Conservation (phyloP, 768 basidiomycete species). For the Collybia sordida region DNA sequence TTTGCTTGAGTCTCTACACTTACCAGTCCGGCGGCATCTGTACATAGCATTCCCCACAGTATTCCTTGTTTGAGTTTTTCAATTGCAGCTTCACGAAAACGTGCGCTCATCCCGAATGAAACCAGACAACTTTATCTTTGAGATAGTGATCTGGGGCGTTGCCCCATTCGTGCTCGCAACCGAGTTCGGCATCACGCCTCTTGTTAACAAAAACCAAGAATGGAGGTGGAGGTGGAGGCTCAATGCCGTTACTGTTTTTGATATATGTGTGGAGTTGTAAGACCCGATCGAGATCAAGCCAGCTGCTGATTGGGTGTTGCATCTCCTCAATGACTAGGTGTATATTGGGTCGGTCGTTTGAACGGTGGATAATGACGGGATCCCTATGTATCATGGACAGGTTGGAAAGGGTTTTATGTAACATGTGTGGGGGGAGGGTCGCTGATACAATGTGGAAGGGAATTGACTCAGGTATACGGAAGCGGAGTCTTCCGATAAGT, state of each 20-base stretch:
- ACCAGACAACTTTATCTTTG: slow-evolving; percentile 10
- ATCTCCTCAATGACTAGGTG: too few relatives aligned
- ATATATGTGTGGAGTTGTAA: too few relatives aligned
- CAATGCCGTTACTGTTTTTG: too few relatives aligned
- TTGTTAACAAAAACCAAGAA: slow-evolving; percentile 10
- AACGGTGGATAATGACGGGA: slow-evolving; percentile 6
- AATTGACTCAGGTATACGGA: slow-evolving; percentile 3
- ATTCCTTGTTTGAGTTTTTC: slow-evolving; percentile 1
- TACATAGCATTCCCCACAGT: slow-evolving; percentile 12
- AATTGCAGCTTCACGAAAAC: slow-evolving; percentile 8
- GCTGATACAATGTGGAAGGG: slow-evolving; percentile 16
- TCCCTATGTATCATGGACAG: too few relatives aligned
- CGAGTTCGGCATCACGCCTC: slow-evolving; percentile 1
- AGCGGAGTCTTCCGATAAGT: slow-evolving; percentile 15
- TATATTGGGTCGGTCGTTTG: slow-evolving; percentile 10
- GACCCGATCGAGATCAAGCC: slow-evolving; percentile 2
- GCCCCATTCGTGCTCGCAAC: neutral
- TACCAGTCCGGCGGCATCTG: slow-evolving; percentile 17
- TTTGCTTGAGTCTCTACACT: neutral
- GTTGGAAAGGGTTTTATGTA: too few relatives aligned
- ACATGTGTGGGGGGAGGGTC: too few relatives aligned
- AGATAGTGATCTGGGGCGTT: neutral
- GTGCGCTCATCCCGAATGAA: slow-evolving; percentile 16
- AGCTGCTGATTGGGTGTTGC: neutral
- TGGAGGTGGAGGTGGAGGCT: neutral